These are phyloP conservation scores for Penicillium aurantiogriseum DNA, from an alignment of 2,329 filamentous ascomycete species.

Conservation along the genomic window DNA sequence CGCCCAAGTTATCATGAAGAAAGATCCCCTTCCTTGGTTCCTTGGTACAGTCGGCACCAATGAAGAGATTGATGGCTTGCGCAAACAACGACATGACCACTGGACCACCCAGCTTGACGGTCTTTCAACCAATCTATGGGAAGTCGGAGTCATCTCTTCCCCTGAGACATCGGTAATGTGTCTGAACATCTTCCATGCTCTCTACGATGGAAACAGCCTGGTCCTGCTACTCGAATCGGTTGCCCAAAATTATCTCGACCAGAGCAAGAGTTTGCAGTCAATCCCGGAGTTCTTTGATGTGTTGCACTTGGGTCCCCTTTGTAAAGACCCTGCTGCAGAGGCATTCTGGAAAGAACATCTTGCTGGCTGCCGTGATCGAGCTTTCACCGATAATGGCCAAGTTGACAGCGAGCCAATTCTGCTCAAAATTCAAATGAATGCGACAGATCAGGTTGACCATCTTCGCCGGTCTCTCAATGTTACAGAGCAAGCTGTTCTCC, in stretches of 20 bases:
- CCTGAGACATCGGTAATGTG: conserved; percentile 46
- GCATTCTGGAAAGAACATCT: conserved; percentile 69
- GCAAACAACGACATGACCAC: conserved; percentile 39
- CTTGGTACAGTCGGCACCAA: conserved; percentile 32
- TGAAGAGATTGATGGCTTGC: conserved; percentile 31
- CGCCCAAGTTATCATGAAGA: conserved; percentile 66
- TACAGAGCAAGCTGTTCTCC: conserved; percentile 74
- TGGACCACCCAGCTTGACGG: conserved; percentile 58
- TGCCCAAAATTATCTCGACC: conserved; percentile 49
- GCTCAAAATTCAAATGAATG: conserved; percentile 25
- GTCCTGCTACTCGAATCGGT: conserved; percentile 64
- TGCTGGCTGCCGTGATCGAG: conserved; percentile 26
- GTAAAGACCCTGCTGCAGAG: conserved; percentile 46
- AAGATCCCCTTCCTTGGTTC: conserved; percentile 47
- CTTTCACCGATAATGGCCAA: conserved; percentile 6
- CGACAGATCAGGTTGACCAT: conserved; percentile 49
- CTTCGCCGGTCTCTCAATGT: conserved; percentile 63
- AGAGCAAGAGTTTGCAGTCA: conserved; percentile 32
- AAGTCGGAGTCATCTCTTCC: conserved; percentile 31
- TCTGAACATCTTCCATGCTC: conserved; percentile 75
- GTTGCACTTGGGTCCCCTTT: conserved; percentile 68
- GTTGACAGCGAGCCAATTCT: conserved; percentile 16
- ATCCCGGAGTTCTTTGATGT: conserved; percentile 60
- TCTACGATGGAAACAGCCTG: conserved; percentile 84
- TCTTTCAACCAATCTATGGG: conserved; percentile 37